Conservation (phyloP, 495 filamentous ascomycete species). For the Margaritispora aquatica region DNA sequence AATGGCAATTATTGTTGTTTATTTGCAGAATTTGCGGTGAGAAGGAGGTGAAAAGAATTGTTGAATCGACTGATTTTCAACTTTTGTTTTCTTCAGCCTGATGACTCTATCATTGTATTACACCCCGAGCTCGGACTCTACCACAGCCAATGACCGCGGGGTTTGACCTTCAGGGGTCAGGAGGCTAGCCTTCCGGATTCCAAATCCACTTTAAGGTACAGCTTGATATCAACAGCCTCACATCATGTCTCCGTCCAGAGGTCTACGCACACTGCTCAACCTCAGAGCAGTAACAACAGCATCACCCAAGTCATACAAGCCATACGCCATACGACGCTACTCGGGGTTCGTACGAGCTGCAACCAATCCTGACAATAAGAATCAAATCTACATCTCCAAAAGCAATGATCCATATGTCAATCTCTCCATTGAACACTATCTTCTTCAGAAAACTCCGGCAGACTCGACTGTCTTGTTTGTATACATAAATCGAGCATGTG, state of each 20-base stretch:
- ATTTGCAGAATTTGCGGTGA: neutral
- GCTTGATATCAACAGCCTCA: neutral
- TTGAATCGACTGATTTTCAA: constrained; percentile 1
- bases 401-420: constrained; percentile 79
- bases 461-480: constrained; percentile 76
- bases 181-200: neutral
- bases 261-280: neutral
- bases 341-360: constrained; percentile 12
- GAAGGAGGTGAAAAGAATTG: constrained; percentile 2
- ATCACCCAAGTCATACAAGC: neutral
- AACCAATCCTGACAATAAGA: constrained; percentile 21
- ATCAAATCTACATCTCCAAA: constrained; percentile 70
- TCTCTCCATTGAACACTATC: constrained; percentile 90
- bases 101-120: constrained; percentile 10
- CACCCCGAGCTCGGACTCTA: constrained; percentile 8
- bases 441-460: constrained; percentile 64
- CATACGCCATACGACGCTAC: neutral
- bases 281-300: too few species aligned
- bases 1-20: neutral
- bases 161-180: neutral
- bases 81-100: constrained; percentile 13
- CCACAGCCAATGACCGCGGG: neutral
- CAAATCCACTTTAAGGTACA: neutral
- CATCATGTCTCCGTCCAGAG: constrained; percentile 23
- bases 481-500: constrained; percentile 77